Base-by-base conservation (phyloP, 2,329 filamentous ascomycete genomes). In the Lecanicillium sp. region DNA sequence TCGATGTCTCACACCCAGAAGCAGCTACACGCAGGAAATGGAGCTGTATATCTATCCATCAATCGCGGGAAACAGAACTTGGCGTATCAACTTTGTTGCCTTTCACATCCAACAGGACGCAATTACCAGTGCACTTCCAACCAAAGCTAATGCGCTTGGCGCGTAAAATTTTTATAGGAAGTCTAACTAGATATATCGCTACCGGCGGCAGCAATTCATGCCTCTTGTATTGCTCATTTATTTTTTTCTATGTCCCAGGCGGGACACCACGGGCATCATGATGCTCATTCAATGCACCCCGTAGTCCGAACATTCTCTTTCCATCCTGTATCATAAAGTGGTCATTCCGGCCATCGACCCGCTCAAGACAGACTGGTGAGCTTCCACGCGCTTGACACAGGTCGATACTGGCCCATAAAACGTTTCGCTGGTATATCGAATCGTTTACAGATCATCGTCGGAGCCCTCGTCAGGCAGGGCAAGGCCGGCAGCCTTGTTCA, bases 381-480 rank as follows among this genome's bases (percentile, higher is more conserved):
- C 39, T 20, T 44, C 19, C 47, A 39, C 20, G n/a, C 11, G 24
- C n/a, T 27, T 15, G 29, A 32, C 12, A 33, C 27, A 39, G 14
- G 14, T 27, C 47, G n/a, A 44, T 23, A 44, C 19, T 44, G 26
- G 33, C 26, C n/a, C 47, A 40, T 43, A 44, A 19, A 26, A 44
- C 36, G 26, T 30, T 40, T 49, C 46, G 46, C 53, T 50, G 54
- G 53, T 50, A 33, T 47, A 33, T 42, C 51, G 55, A 60, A 52
- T 60, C 61, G 58, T 71, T 74, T 77, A 79, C 69, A 79, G 67
- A 65, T 79, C 76, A 52, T 83, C 79, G 58, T 88, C 83, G 60
- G 95, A 91, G 58, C 94, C 87, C 80, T 97, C 93, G 65, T 90
- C 90, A 58, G 93, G 93, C 62, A 98, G 87, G 63, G 93, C 90